Percentiles rank a stretch among this genome's conserved stretches.
Conservation (phyloP, 2,329 filamentous ascomycete species). For the Colletotrichum musicola region DNA sequence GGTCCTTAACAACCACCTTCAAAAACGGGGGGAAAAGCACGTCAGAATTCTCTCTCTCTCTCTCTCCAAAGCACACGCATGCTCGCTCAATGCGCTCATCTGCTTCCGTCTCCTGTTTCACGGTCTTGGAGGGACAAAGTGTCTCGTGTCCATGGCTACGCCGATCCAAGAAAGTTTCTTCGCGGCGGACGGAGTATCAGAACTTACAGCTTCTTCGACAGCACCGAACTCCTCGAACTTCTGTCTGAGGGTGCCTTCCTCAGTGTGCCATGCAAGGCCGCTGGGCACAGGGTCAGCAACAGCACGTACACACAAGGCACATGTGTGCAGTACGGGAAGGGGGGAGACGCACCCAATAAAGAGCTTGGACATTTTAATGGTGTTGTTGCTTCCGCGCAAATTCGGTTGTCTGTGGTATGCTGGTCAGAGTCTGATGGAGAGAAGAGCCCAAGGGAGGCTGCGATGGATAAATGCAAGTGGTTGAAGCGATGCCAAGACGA, state of each 20-base stretch:
- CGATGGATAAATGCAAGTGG: constrained; percentile 37
- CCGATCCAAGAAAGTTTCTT: constrained; percentile 34
- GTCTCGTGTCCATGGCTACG: constrained; percentile 11
- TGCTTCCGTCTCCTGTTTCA: constrained; percentile 1
- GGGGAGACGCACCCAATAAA: constrained; percentile 84
- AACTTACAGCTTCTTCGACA: constrained; percentile 94
- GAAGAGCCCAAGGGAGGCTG: constrained; percentile 22
- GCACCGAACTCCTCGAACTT: constrained; percentile 94
- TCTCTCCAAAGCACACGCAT: neutral
- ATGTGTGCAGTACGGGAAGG: constrained; percentile 14
- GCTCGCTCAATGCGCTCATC: neutral
- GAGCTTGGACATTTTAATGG: constrained; percentile 83
- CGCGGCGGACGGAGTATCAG: constrained; percentile 34
- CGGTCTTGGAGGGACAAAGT: constrained; percentile 8
- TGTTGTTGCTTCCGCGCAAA: constrained; percentile 15
- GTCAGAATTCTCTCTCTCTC: constrained; percentile 40
- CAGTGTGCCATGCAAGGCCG: constrained; percentile 98
- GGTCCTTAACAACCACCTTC: constrained; percentile 97
- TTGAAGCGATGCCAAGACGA: constrained; percentile 33
- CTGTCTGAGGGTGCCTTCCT: constrained; percentile 84
- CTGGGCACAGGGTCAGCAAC: constrained; percentile 58
- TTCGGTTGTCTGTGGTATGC: constrained; percentile 20
- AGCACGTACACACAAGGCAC: neutral
- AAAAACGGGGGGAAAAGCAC: constrained; percentile 29
- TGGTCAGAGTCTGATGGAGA: constrained; percentile 20